A percentile compares a stretch with the other conserved stretches of the same genome.
These are phyloP conservation scores for Fusarium abutilonis DNA, from an alignment of 2,329 filamentous ascomycete species.

Conservation along the genomic window DNA sequence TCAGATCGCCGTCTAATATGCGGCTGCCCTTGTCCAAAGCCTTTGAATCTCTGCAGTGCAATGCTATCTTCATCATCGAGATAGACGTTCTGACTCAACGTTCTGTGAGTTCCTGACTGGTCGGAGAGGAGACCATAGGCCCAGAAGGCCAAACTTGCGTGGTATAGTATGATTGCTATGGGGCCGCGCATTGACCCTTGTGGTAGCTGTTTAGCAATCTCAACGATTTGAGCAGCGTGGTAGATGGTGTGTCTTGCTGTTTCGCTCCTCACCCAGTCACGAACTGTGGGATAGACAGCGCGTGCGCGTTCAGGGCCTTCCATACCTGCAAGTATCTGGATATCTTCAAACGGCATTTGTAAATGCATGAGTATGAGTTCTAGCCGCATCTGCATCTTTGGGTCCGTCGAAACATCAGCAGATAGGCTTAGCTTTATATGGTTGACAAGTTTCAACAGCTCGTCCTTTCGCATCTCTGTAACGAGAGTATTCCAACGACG, in stretches of 20 bases:
- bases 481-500: slow-evolving; percentile 45
- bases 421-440: slow-evolving; percentile 29
- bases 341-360: slow-evolving; percentile 54
- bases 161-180: slow-evolving; percentile 44
- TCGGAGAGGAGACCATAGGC: slow-evolving; percentile 33
- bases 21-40: slow-evolving; percentile 26
- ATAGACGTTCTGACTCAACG: slow-evolving; percentile 2
- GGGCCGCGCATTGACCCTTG: slow-evolving; percentile 37
- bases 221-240: slow-evolving; percentile 46
- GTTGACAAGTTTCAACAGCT: slow-evolving; percentile 43
- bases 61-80: slow-evolving; percentile 17
- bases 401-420: background rate
- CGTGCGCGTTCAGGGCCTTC: slow-evolving; percentile 53
- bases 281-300: slow-evolving; percentile 47
- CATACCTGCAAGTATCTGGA: slow-evolving; percentile 56
- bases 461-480: slow-evolving; percentile 43
- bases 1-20: slow-evolving; percentile 28
- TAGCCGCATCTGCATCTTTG: slow-evolving; percentile 47
- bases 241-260: slow-evolving; percentile 48
- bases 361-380: slow-evolving; percentile 51
- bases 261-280: slow-evolving; percentile 51
- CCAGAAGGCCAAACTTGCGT: slow-evolving; percentile 46
- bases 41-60: slow-evolving; percentile 26
- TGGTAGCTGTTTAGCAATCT: slow-evolving; percentile 28
- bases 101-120: background rate